These are phyloP conservation scores for Kwoniella bestiolae DNA, from an alignment of 768 basidiomycete species.

Conservation along the genomic window DNA sequence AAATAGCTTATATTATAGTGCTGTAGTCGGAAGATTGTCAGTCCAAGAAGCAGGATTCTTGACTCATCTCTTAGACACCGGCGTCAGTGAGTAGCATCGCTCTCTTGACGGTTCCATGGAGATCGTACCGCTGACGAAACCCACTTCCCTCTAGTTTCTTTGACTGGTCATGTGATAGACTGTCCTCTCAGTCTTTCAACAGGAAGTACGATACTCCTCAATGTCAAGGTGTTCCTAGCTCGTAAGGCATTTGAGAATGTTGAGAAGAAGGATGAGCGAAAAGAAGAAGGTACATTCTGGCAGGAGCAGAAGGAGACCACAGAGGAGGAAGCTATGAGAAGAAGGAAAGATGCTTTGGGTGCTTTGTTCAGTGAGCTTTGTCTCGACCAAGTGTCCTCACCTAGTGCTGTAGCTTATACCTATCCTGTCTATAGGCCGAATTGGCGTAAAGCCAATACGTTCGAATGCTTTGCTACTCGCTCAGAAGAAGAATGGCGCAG, in stretches of 20 bases:
- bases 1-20: neutral
- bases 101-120: neutral
- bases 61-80: constrained; percentile 52
- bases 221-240: constrained; percentile 72
- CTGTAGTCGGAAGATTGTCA: constrained; percentile 43
- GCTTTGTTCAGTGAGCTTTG: constrained; percentile 68
- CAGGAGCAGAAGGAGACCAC: constrained; percentile 79
- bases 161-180: constrained; percentile 73
- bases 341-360: constrained; percentile 75
- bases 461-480: constrained; percentile 50
- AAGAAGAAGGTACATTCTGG: constrained; percentile 60
- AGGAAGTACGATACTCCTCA: constrained; percentile 77
- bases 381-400: neutral
- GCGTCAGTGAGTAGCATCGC: constrained; percentile 37
- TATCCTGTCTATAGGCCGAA: constrained; percentile 42
- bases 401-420: neutral
- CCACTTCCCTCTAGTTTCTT: constrained; percentile 64
- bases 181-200: constrained; percentile 73
- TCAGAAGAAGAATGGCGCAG: constrained; percentile 53
- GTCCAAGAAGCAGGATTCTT: constrained; percentile 50
- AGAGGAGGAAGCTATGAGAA: constrained; percentile 76
- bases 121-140: too few species aligned
- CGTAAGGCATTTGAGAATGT: constrained; percentile 67
- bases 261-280: constrained; percentile 38
- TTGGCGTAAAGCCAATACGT: constrained; percentile 69